Evolutionary conservation across 2,329 filamentous ascomycete species (phyloP), one percentile per base, ranked within the genome.

Genomic region (Botrytis squamosa): DNA sequence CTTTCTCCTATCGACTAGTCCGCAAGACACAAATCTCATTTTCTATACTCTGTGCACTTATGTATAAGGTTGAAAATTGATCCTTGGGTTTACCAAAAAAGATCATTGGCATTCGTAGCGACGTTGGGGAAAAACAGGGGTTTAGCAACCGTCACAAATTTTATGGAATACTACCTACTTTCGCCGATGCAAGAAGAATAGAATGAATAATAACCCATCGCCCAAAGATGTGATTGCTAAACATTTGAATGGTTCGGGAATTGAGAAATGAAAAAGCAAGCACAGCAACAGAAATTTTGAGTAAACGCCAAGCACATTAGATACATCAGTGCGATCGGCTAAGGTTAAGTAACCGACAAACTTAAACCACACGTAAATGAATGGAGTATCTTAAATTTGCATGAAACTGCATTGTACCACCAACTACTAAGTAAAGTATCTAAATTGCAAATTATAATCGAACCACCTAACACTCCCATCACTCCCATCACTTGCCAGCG

Each of bases 181-280:
- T n/a, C 3, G 6, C n/a, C 6, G 3, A 29, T 7, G 14, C 3
- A 57, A 57, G 14, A 16, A 57, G n/a, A 29, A 29, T 1, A 57
- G 14, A 57, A 18, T 2, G 9, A 0, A 18, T 3, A 18, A 0
- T 1, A 18, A 18, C 7, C 6, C n/a, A 18, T 18, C 2, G 3
- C 16, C 12, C 5, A n/a, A 52, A 7, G 25, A 52, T 14, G 2
- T 14, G 2, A n/a, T n/a, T n/a, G 4, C 2, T n/a, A 4, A 2
- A 38, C 4, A 1, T n/a, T 3, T 4, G 1, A 8, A 25, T 16
- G 8, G 12, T 40, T 14, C 3, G 1, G 14, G 40, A 25, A 18
- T 18, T 2, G n/a, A n/a, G 22, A 18, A 2, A n/a, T 14, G 25
- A 12, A 12, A 5, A 6, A 7, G 1, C n/a, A 7, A 25, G 8